Conservation (phyloP, 345 rosid species). For the Populus pruinosa region DNA sequence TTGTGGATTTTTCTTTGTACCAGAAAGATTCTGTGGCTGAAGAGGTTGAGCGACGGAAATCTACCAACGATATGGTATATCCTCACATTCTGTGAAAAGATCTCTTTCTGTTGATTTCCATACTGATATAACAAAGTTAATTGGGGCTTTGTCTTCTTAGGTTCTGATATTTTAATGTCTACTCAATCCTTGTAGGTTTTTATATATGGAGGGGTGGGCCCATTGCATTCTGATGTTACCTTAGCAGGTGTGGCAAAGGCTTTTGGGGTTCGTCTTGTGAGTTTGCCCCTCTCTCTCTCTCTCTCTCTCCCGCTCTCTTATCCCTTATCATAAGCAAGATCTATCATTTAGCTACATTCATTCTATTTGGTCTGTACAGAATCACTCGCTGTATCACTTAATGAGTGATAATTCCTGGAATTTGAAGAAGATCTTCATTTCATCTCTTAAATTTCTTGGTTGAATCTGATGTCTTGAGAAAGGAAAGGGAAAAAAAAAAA, state of each 20-base stretch:
- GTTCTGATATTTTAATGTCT: slow-evolving; percentile 1
- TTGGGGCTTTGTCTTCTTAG: neutral
- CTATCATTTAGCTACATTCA: neutral
- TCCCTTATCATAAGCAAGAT: neutral
- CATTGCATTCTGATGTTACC: slow-evolving; percentile 90
- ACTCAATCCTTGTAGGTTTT: slow-evolving; percentile 54
- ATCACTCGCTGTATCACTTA: neutral
- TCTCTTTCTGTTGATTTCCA: slow-evolving; percentile 7
- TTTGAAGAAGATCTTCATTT: neutral
- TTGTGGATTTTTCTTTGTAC: slow-evolving; percentile 28
- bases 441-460: neutral
- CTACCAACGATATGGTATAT: slow-evolving; percentile 72
- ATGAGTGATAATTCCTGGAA: neutral
- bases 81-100: slow-evolving; percentile 7
- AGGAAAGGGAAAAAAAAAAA: neutral
- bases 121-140: neutral
- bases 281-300: neutral
- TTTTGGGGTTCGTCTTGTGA: slow-evolving; percentile 93
- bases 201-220: slow-evolving; percentile 90
- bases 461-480: neutral
- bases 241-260: slow-evolving; percentile 94
- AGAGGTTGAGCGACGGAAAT: slow-evolving; percentile 77
- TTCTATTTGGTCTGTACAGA: neutral
- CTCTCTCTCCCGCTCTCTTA: neutral
- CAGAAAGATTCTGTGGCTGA: slow-evolving; percentile 97